Conservation (phyloP, 352 stramenopile genomes). For the Pythium grandisporangium region DNA sequence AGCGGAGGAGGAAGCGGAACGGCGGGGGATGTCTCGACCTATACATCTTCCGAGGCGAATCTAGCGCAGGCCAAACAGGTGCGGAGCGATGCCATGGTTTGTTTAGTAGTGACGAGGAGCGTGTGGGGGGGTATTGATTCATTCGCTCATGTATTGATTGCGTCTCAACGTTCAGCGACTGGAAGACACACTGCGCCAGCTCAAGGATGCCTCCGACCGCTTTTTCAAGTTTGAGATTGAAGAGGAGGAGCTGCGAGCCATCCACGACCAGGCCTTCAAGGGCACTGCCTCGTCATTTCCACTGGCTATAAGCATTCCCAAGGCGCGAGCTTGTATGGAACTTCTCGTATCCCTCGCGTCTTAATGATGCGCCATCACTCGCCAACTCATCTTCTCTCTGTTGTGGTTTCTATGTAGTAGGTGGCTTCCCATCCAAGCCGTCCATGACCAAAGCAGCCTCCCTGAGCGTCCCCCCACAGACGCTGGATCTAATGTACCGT, state of each 20-base stretch:
- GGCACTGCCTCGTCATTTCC: slow-evolving; percentile 4
- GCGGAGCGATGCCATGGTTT: too few species aligned
- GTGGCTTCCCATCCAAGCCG: too few species aligned
- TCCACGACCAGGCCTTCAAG: slow-evolving; percentile 48
- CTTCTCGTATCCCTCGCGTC: too few species aligned
- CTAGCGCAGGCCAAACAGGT: slow-evolving; percentile 23
- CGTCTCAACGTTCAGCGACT: too few species aligned
- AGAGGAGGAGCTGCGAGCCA: slow-evolving; percentile 84
- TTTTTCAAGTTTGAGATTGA: slow-evolving; percentile 94
- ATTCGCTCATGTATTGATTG: too few species aligned
- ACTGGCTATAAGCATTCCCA: slow-evolving; percentile 4
- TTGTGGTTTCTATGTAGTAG: too few species aligned
- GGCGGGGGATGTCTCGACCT: neutral
- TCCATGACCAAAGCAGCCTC: too few species aligned
- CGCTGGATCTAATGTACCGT: slow-evolving; percentile 49
- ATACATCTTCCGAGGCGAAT: slow-evolving; percentile 4
- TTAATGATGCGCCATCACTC: too few species aligned
- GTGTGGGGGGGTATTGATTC: too few species aligned
- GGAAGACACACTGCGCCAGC: slow-evolving; percentile 45
- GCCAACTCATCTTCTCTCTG: neutral
- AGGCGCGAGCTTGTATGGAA: slow-evolving; percentile 19
- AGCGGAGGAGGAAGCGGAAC: neutral
- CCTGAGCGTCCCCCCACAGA: too few species aligned
- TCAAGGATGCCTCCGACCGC: slow-evolving; percentile 69
- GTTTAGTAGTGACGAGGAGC: too few species aligned